Base-by-base conservation (phyloP, 2,329 filamentous ascomycete species). In the Clonostachys rosea region DNA sequence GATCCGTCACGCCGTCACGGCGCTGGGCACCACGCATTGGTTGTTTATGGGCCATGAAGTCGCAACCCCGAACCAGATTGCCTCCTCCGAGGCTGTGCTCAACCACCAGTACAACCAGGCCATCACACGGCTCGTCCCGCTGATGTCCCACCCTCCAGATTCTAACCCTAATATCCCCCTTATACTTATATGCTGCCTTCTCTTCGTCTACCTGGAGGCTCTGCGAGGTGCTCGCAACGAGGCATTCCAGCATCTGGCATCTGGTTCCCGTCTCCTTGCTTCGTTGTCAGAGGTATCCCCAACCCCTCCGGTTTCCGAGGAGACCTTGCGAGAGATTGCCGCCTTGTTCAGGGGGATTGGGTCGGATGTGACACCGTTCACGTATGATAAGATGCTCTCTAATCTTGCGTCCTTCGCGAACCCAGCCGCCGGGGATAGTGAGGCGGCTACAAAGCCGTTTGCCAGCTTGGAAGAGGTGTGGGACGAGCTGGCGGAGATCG, bases 31-130 rank as follows among this genome's bases (percentile, higher is more conserved):
- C 34, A 43, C 47, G 11, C 47, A 48, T 18, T 42, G 43, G 35
- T 10, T 20, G n/a, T 48, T 35, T 36, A 42, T 35, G 14, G 33
- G 16, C 8, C 35, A 16, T 18, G 47, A 36, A 5, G 17, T 9
- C 30, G 33, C 13, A 10, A 30, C 14, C n/a, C 30, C 17, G 5
- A 37, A 12, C 9, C 24, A 30, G 24, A 30, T 30, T 30, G 24
- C 24, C 24, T 30, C 24, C 24, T 30, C 24, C 24, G 24, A 18
- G 36, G 34, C 16, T 18, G 8, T 24, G 18, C 36, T 16, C 17
- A 45, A n/a, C 13, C 10, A 24, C 9, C 47, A 48, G 18, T 48
- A 48, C 43, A 48, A 42, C 34, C 11, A 48, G 16, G 47, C 47
- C 30, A 48, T 48, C n/a, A 18, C 39, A 3, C n/a, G 37, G 4